Evolutionary conservation across 108 stramenopile species (phyloP).

Genomic region (Epithemia pelagica): DNA sequence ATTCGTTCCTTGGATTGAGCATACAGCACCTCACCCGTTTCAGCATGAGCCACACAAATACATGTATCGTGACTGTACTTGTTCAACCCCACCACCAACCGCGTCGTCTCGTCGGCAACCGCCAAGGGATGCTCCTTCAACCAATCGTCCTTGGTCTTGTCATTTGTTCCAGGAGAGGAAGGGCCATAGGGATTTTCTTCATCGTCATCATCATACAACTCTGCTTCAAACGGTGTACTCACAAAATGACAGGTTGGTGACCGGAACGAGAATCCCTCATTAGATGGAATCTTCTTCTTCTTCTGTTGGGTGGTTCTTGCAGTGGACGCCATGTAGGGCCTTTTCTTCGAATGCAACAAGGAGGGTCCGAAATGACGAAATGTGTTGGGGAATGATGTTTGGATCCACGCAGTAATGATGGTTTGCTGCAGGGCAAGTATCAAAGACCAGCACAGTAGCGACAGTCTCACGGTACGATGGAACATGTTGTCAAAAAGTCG

Average conservation of each 20-base stretch:
- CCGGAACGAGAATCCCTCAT: conserved; percentile 1
- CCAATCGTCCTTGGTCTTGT: conserved; percentile 4
- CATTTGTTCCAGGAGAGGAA: too few relatives aligned
- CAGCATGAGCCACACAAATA: conserved; percentile 72
- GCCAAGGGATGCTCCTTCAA: conserved; percentile 17
- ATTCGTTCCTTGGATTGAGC: conserved; percentile 87
- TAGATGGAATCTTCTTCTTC: too few relatives aligned
- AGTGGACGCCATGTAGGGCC: too few relatives aligned
- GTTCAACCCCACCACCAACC: conserved; percentile 85
- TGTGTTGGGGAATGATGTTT: too few relatives aligned
- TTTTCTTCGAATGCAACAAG: too few relatives aligned
- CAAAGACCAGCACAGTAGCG: too few relatives aligned
- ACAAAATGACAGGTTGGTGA: background rate
- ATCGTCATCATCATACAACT: conserved; percentile 34
- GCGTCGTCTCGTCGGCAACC: conserved; percentile 39
- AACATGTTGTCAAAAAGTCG: too few relatives aligned
- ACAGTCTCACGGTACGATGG: too few relatives aligned
- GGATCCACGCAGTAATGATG: too few relatives aligned
- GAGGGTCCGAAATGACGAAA: too few relatives aligned
- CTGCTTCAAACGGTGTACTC: conserved; percentile 78
- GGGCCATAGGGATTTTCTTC: conserved; percentile 34
- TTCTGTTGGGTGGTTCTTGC: too few relatives aligned
- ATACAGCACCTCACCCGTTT: conserved; percentile 78
- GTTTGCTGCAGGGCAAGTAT: too few relatives aligned
- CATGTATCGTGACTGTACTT: conserved; percentile 91